Evolutionary conservation across 2,329 filamentous ascomycete species (phyloP), one percentile per base, ranked within the genome.

Genomic region (Colletotrichum echinochloae): DNA sequence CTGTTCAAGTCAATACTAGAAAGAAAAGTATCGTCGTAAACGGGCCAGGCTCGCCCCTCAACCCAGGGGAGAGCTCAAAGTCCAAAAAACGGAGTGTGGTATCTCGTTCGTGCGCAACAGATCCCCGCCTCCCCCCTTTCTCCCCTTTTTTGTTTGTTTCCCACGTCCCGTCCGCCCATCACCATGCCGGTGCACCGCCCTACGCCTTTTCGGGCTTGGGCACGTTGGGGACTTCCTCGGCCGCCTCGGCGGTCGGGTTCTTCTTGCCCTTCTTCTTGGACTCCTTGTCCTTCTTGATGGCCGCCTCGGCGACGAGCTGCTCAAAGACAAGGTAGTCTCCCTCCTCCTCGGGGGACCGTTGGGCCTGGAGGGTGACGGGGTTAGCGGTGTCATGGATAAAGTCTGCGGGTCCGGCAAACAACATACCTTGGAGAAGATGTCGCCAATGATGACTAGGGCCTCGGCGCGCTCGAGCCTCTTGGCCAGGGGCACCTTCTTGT

Each of bases 251-350:
- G 52, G 77, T 75, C 71, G 84, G 78, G 73, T 85, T 83, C 75
- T 86, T 85, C 83, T 90, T 87, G 75, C 83, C 83, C 81, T 89
- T 89, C 79, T 86, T 85, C 79, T 94, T 92, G 66, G 93, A 89
- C 77, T 95, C 92, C 80, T 94, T 91, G 77, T 96, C 94, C 83
- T 98, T 97, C 88, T 98, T 98, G 64, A 94, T 92, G 67, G 95
- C 94, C 5, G 95, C 95, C 80, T 99, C 96, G 60, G 96, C 95
- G 81, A 99, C 97, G 66, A 99, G 90, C 82, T 98, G 94, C 81
- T 99, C 96, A 76, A 99, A 99, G 20, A 95, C 95, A 89, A 99
- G 97, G 83, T 97, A 98, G 77, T 98, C 96, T 74, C 96, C 95
- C 82, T 99, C 96, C 84, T 99, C 96, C 74, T 99, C 96, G 51